Conservation (phyloP, 176 grass and related monocot species). For the Ampelocalamus luodianensis region DNA sequence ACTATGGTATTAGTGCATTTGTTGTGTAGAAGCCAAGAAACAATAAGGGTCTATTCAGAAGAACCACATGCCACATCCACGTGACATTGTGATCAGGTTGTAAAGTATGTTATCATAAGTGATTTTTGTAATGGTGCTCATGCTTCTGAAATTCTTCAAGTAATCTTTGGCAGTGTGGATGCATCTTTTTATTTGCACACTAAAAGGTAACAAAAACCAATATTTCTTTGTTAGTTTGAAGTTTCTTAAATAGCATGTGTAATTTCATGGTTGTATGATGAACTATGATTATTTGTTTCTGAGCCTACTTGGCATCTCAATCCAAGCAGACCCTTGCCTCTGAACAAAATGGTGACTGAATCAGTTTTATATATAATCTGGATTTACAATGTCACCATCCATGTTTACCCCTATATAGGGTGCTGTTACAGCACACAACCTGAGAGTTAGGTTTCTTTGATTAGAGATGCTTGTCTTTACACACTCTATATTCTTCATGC, state of each 20-base stretch:
- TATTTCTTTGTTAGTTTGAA: background rate
- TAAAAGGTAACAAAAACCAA: conserved; percentile 1
- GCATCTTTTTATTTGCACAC: background rate
- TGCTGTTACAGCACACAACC: background rate
- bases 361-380: conserved; percentile 1
- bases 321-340: background rate
- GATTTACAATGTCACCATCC: background rate
- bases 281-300: background rate
- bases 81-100: background rate
- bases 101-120: background rate
- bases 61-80: background rate
- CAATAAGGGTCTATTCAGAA: background rate
- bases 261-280: background rate
- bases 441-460: background rate
- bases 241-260: background rate
- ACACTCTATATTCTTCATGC: background rate
- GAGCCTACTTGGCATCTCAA: background rate
- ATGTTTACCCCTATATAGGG: background rate
- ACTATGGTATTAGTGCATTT: background rate
- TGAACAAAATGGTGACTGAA: background rate
- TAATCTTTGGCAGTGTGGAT: background rate
- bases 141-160: background rate
- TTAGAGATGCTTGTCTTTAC: background rate
- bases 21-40: background rate
- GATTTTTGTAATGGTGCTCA: background rate